Percentiles rank a stretch among this genome's conserved stretches.
These are phyloP conservation scores for Nephelium lappaceum DNA, from an alignment of 345 rosid genomes.

Conservation along the genomic window DNA sequence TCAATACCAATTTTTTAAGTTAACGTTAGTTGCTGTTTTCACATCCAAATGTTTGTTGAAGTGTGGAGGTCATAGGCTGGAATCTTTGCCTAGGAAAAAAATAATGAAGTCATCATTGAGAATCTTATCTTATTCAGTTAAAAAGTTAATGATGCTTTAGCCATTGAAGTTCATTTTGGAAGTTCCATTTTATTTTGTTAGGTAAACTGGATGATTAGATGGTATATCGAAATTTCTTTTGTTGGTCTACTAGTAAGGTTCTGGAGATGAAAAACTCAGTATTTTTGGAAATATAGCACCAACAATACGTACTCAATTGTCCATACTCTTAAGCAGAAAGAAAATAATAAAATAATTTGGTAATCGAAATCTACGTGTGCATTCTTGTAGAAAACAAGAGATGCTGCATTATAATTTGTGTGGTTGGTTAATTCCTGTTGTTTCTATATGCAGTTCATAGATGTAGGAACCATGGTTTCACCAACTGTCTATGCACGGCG, in stretches of 20 bases:
- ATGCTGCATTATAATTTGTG: neutral
- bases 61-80: neutral
- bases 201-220: neutral
- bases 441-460: constrained; percentile 60
- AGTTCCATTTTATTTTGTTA: neutral
- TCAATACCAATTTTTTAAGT: neutral
- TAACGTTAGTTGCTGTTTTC: neutral
- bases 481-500: constrained; percentile 84
- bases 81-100: neutral
- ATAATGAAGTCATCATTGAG: neutral
- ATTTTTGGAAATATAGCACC: neutral
- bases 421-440: neutral
- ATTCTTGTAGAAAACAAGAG: neutral
- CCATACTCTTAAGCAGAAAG: neutral
- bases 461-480: constrained; percentile 81
- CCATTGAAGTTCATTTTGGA: neutral
- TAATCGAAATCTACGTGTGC: neutral
- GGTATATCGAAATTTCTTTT: neutral
- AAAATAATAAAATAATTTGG: neutral
- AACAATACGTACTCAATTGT: neutral
- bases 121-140: neutral
- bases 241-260: neutral
- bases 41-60: neutral
- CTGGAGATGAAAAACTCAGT: neutral
- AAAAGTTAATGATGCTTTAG: neutral